Evolutionary conservation across 2,329 filamentous ascomycete genomes (phyloP), one percentile per base, ranked within the genome.

Genomic region (Aspergillus cejpii): DNA sequence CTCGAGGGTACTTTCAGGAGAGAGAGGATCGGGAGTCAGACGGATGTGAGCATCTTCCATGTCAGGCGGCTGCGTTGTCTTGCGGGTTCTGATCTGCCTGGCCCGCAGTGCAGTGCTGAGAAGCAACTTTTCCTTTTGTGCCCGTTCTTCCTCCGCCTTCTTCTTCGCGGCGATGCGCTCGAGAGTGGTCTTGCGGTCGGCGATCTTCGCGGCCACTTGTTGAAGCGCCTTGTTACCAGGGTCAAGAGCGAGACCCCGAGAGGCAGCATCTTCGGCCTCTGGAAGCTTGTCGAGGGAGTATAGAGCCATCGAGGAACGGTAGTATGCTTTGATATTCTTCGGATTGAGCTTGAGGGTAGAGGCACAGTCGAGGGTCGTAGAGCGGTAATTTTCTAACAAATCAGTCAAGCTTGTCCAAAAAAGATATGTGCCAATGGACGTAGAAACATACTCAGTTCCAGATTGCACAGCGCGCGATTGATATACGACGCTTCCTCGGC

Each of bases 391-490:
- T 63, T 80, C 80, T 83, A 56, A 29, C 17, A 7, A 5, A 39
- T 41, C 19, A 43, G 48, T 61, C 8, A 24, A 36, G 23, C 19
- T 36, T 24, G 36, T 20, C 5, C 21, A 28, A 23, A 24, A 31
- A 15, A 5, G 2, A 6, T 28, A 11, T n/a, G n/a, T n/a, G n/a
- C n/a, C 23, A n/a, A 26, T 3, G 5, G 19, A 34, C 20, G 12
- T 23, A 41, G 3, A 39, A 26, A 65, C 72, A 52, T 75, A 82
- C 81, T 79, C 53, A 96, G 76, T 66, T 89, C 84, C 49, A 98
- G 75, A 65, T 97, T 86, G 69, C 88, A 94, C 21, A 94, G 81
- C 1, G 91, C 90, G 49, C 92, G 82, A 68, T 98, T 98, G 51
- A 85, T 80, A 65, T 90, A 83, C 49, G 88, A 83, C 1, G 81